Evolutionary conservation across 1,139 yeast genomes (phyloP).

Genomic region (Arxiozyma bovina): DNA sequence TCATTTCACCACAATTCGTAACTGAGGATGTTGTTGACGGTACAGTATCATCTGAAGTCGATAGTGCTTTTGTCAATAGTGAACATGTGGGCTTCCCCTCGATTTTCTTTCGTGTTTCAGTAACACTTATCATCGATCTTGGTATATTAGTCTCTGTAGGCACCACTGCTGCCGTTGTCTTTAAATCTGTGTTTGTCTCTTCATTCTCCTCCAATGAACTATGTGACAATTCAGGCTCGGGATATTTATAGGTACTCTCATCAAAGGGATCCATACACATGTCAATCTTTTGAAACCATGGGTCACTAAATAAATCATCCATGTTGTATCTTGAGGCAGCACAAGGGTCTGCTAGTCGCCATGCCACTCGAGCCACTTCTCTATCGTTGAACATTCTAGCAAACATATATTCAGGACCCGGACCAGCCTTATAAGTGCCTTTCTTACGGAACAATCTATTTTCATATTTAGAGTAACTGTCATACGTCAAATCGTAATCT

Average conservation of each 20-base stretch:
- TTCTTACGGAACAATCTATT: conserved; percentile 45
- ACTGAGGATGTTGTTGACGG: not conserved
- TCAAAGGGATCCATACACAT: conserved; percentile 38
- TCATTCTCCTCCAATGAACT: not conserved
- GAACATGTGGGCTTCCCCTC: not conserved
- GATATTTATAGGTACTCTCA: not conserved
- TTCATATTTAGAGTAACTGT: conserved; percentile 37
- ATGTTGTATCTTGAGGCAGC: conserved; percentile 45
- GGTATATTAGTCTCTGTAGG: conserved; percentile 2
- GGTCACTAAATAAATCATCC: conserved; percentile 47
- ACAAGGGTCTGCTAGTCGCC: conserved; percentile 67
- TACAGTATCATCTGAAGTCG: not conserved
- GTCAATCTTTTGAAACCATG: conserved; percentile 54
- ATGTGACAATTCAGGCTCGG: conserved; percentile 3
- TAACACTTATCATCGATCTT: conserved; percentile 24
- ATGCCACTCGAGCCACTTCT: conserved; percentile 60
- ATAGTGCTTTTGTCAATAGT: not conserved
- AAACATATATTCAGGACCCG: conserved; percentile 58
- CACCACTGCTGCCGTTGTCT: not conserved
- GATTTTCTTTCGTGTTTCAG: conserved; percentile 11
- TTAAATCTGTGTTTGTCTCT: not conserved
- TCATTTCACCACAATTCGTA: not conserved
- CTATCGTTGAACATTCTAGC: conserved; percentile 51
- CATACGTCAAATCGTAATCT: conserved; percentile 47
- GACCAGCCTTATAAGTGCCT: conserved; percentile 43